Evolutionary conservation across 1,284 basidiomycete genomes (phyloP).

Genomic region (Apiotrichum veenhuisii): DNA sequence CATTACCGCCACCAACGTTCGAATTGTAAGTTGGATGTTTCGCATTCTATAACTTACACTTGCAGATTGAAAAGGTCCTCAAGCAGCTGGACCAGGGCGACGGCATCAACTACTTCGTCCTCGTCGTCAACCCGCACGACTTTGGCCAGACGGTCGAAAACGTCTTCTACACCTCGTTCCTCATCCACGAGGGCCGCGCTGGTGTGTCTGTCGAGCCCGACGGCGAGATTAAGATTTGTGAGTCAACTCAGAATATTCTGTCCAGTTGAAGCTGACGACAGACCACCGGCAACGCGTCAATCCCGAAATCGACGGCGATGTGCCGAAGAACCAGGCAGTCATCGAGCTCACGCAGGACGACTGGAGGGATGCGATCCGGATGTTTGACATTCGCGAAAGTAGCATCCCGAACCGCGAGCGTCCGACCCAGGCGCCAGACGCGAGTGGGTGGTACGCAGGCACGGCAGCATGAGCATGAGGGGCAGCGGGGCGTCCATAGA

Average conservation of each 20-base stretch:
- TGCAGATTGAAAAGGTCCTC: constrained; percentile 29
- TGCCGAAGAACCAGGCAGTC: constrained; percentile 52
- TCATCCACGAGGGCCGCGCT: constrained; percentile 52
- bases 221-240: constrained; percentile 51
- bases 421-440: background rate
- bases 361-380: constrained; percentile 46
- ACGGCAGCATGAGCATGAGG: background rate
- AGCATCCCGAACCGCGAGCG: constrained; percentile 48
- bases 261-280: background rate
- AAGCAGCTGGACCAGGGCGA: constrained; percentile 22
- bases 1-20: constrained; percentile 26
- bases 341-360: constrained; percentile 53
- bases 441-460: constrained; percentile 12
- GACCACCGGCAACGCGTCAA: constrained; percentile 21
- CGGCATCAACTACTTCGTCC: constrained; percentile 50
- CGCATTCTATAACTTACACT: background rate
- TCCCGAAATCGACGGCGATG: constrained; percentile 30
- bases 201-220: constrained; percentile 41
- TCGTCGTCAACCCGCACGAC: constrained; percentile 14
- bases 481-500: background rate
- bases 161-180: constrained; percentile 56
- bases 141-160: constrained; percentile 55
- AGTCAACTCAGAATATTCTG: constrained; percentile 16
- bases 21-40: constrained; percentile 16
- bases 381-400: constrained; percentile 50